Conservation (phyloP, 495 filamentous ascomycete genomes). For the Emericellopsis terricola region DNA sequence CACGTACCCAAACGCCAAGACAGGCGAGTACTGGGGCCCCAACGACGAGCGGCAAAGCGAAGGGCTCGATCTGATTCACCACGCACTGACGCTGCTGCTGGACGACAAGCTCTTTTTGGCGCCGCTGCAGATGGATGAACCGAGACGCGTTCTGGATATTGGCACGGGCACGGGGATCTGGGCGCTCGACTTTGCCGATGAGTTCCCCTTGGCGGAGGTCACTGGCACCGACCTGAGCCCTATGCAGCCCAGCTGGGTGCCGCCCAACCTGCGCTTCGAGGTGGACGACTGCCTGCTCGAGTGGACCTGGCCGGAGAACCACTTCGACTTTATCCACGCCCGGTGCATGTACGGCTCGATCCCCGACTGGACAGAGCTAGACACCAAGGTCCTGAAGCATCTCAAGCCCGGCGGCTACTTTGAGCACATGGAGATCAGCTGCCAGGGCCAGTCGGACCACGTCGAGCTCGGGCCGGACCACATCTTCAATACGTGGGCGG, state of each 20-base stretch:
- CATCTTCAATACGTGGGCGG: conserved; percentile 15
- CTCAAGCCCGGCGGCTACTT: conserved; percentile 16
- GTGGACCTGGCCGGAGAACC: conserved; percentile 25
- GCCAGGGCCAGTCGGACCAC: conserved; percentile 18
- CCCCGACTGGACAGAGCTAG: conserved; percentile 31
- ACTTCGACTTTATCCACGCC: conserved; percentile 44
- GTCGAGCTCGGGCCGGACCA: conserved; percentile 16
- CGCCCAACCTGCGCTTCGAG: conserved; percentile 32
- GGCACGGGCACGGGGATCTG: conserved; percentile 28
- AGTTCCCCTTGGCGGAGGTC: conserved; percentile 26
- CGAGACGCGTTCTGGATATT: conserved; percentile 28
- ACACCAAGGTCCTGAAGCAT: conserved; percentile 9
- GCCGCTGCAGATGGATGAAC: conserved; percentile 20
- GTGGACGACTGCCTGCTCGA: conserved; percentile 30
- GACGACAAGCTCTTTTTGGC: conserved; percentile 36
- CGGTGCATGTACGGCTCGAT: conserved; percentile 37
- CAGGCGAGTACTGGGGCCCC: conserved; percentile 7
- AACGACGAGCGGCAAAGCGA: conserved; percentile 18
- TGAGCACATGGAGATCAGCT: conserved; percentile 23
- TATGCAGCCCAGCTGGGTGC: conserved; percentile 11
- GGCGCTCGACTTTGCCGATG: conserved; percentile 12
- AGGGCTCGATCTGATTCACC: conserved; percentile 17
- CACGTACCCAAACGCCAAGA: conserved; percentile 7
- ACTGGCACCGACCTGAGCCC: conserved; percentile 35
- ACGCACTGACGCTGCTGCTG: conserved; percentile 12